Conservation (phyloP, 2,329 filamentous ascomycete genomes). For the Grosmannia clavigera region DNA sequence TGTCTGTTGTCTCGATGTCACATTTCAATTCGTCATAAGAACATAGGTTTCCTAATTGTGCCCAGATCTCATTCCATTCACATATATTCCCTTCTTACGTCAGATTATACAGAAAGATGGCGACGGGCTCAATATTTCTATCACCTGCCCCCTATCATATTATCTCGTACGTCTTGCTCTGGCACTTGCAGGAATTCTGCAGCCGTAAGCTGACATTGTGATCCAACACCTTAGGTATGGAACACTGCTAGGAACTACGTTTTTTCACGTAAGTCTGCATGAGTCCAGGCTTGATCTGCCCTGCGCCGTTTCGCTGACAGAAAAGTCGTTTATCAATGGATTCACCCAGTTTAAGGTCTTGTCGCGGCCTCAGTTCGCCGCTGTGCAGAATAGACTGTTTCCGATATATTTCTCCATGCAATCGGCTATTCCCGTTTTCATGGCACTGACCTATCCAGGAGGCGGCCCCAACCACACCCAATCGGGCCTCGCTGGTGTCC, state of each 20-base stretch:
- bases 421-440: constrained; percentile 55
- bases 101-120: not conserved
- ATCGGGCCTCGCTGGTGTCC: constrained; percentile 38
- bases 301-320: not conserved
- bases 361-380: constrained; percentile 66
- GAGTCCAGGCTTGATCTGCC: not conserved
- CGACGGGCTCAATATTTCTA: constrained; percentile 34
- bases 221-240: constrained; percentile 51
- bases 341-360: constrained; percentile 67
- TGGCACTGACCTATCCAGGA: constrained; percentile 74
- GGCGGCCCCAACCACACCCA: constrained; percentile 21
- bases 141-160: constrained; percentile 65
- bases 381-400: constrained; percentile 70
- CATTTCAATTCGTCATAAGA: not conserved
- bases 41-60: not conserved
- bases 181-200: not conserved
- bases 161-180: constrained; percentile 42
- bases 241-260: constrained; percentile 70
- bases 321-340: constrained; percentile 56
- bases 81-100: not conserved
- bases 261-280: constrained; percentile 58
- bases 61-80: not conserved
- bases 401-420: constrained; percentile 84
- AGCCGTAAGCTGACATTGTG: not conserved
- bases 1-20: not conserved